Base-by-base conservation (phyloP, 1,139 yeast genomes). In the Saccharomyces hybrid region DNA sequence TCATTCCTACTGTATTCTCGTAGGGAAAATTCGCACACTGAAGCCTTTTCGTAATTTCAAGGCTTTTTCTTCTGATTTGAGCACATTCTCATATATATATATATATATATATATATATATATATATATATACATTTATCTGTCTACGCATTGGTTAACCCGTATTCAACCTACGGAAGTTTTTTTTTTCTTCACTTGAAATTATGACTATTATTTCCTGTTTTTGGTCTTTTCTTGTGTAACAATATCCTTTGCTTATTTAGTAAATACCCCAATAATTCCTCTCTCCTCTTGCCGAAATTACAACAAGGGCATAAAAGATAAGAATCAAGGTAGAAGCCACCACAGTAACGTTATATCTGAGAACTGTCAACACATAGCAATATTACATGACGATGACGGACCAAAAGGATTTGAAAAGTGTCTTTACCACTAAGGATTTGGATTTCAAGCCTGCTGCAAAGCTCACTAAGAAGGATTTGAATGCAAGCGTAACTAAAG, bases 401-500 rank as follows among this genome's bases (percentile, higher is more conserved):
- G 41, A 48, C 26, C 50, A 48, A 9, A 21, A 48, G 24, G 27
- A 49, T 11, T 21, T 19, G 41, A 31, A 34, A 21, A 14, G 47
- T 50, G 47, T 9, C 51, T 34, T 32, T 50, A 47, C 29, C 21
- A 29, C 56, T 50, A 52, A 16, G 41, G n/a, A 49, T 47, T 16
- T 48, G 44, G 53, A 54, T 14, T 58, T 61, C 34, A 54, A 55
- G 21, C 63, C 67, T 12, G 72, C 72, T 1, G 61, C 60, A 4
- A 66, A 66, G 51, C 62, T 79, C 27, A 57, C 65, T 0, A 65
- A 76, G 19, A 66, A 71, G n/a, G 90, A 87, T 61, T 75, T 90
- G 62, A 91, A 90, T 70, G 82, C 80, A 55, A 76, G 79, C 59
- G 90, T 95, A 12, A 76, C 90, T 52, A 81, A 82, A 56, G 97